Conservation (phyloP, 2,329 filamentous ascomycete species). For the Drechslerella coelobrocha region DNA sequence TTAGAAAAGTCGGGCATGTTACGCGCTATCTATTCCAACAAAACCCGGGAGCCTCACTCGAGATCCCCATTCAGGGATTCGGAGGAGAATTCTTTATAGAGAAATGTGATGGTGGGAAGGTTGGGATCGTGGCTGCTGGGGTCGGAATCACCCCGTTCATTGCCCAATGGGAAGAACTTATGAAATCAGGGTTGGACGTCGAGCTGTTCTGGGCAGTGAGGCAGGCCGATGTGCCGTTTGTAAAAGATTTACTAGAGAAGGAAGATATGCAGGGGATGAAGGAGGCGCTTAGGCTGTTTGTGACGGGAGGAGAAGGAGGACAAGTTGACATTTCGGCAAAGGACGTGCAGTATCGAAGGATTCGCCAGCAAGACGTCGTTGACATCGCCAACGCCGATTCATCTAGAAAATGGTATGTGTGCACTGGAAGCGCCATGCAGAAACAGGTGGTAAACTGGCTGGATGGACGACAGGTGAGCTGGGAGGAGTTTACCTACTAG, state of each 20-base stretch:
- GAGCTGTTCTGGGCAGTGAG: constrained; percentile 73
- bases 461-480: constrained; percentile 60
- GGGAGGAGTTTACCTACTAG: constrained; percentile 63
- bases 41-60: constrained; percentile 64
- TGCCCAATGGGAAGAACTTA: constrained; percentile 68
- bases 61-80: constrained; percentile 74
- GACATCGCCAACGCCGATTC: constrained; percentile 56
- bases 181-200: constrained; percentile 59
- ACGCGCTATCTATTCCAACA: constrained; percentile 71
- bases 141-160: constrained; percentile 84
- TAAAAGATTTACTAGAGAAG: constrained; percentile 65
- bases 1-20: constrained; percentile 71
- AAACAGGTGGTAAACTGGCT: constrained; percentile 63
- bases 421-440: constrained; percentile 64
- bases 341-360: constrained; percentile 58
- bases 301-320: constrained; percentile 63
- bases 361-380: constrained; percentile 61
- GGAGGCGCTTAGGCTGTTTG: constrained; percentile 66
- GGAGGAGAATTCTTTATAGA: constrained; percentile 69
- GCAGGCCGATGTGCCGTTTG: constrained; percentile 68
- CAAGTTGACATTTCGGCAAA: constrained; percentile 22
- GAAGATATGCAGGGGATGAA: constrained; percentile 63
- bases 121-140: constrained; percentile 75
- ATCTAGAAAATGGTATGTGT: constrained; percentile 66
- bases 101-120: constrained; percentile 57